A percentile compares a stretch with the other conserved stretches of the same genome.
These are phyloP conservation scores for Calonectria crousiana DNA, from an alignment of 2,329 filamentous ascomycete genomes.

Conservation along the genomic window DNA sequence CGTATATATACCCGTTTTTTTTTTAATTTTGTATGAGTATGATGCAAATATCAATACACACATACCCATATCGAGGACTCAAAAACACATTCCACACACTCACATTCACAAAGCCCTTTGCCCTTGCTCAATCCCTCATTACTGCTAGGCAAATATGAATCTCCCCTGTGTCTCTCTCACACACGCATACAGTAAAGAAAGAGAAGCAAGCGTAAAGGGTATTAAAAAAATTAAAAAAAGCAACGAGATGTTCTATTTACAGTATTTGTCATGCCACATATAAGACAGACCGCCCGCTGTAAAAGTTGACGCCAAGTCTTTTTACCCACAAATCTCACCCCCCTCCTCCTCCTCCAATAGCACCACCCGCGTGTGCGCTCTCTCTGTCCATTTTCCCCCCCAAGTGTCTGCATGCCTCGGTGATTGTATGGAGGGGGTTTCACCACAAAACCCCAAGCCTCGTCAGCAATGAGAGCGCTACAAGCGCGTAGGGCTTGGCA, in stretches of 20 bases:
- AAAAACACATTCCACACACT: not conserved
- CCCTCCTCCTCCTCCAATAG: not conserved
- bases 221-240: no score
- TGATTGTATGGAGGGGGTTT: not conserved
- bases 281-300: not conserved
- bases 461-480: not conserved
- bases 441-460: not conserved
- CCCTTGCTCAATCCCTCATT: no score
- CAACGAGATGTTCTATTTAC: not conserved
- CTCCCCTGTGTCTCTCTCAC: not conserved
- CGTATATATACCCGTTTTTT: slow-evolving; percentile 18
- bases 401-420: not conserved
- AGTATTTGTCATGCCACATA: not conserved
- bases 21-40: slow-evolving; percentile 6
- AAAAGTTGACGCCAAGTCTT: not conserved
- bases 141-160: not conserved
- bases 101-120: no score
- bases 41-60: not conserved
- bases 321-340: not conserved
- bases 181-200: not conserved
- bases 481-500: not conserved
- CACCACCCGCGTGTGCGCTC: not conserved
- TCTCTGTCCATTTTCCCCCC: no score
- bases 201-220: no score
- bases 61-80: not conserved